Base-by-base conservation (phyloP, 768 basidiomycete genomes). In the Serendipita indica region DNA sequence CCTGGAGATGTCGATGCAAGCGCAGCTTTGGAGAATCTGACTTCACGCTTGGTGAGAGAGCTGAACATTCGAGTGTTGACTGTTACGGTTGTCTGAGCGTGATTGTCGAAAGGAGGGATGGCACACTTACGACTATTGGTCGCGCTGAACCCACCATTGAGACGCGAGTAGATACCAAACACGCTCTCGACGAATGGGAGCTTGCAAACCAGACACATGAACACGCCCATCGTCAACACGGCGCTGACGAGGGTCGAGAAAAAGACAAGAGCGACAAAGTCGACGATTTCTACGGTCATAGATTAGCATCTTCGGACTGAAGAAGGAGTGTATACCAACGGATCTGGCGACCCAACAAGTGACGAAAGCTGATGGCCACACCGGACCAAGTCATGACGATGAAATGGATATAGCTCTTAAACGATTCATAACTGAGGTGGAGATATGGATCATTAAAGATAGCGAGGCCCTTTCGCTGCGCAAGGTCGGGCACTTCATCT, bases 381-480 rank as follows among this genome's bases (percentile, higher is more conserved):
- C 49, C 49, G 30, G 16, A n/a, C 49, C 49, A 54, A 18, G 49
- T 54, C 1, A 32, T 27, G 49, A 27, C 10, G 20, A 54, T 16
- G n/a, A 54, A 54, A 7, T 27, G 20, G 30, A 54, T 27, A n/a
- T 54, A 54, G 10, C 20, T 27, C 30, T 54, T 54, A 27, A 54
- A 54, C 20, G 20, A 22, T 16, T 54, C 30, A 16, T 27, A 27
- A 10, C 22, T 27, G 20, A 54, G 20, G n/a, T 54, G 49, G 10
- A 54, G 22, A n/a, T 54, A 54, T 16, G 49, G 49, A n/a, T 54
- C 49, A 30, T 54, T 54, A 30, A 54, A 54, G 49, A 54, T 28
- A 16, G 16, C n/a, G 22, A 2, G 49, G 22, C 49, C 49, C 49
- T 54, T 54, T 54, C 16, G n/a, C 10, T 16, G n/a, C 30, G 49